Conservation (phyloP, 192 early-diverging fungal genomes). For the Dimargaris xerosporica region DNA sequence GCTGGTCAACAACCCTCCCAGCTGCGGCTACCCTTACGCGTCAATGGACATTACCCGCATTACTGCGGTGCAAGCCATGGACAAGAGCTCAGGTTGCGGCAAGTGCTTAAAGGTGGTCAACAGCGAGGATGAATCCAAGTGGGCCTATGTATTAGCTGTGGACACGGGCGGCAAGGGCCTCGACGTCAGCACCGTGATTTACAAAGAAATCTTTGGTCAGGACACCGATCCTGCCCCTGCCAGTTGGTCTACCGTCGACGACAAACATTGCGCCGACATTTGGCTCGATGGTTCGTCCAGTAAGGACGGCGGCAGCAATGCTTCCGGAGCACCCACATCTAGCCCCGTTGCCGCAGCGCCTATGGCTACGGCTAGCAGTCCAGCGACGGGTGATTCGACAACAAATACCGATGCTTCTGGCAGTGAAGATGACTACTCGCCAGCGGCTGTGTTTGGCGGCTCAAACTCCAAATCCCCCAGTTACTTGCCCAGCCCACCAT, state of each 20-base stretch:
- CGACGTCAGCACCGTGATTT: slow-evolving; percentile 31
- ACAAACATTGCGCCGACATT: slow-evolving; percentile 27
- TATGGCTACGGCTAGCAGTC: too few species aligned
- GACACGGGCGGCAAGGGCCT: slow-evolving; percentile 35
- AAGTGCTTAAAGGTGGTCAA: slow-evolving; percentile 32
- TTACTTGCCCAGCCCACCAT: too few species aligned
- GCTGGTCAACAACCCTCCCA: slow-evolving; percentile 30
- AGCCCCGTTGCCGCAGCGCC: too few species aligned
- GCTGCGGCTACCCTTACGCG: slow-evolving; percentile 38
- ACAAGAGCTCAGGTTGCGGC: slow-evolving; percentile 28
- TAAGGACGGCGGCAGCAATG: not conserved
- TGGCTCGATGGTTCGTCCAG: not conserved
- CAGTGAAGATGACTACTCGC: too few species aligned
- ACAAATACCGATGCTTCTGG: too few species aligned
- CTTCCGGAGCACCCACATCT: not conserved
- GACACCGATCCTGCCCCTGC: slow-evolving; percentile 29
- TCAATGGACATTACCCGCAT: slow-evolving; percentile 32
- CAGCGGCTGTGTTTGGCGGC: too few species aligned
- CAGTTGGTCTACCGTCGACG: slow-evolving; percentile 23
- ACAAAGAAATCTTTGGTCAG: slow-evolving; percentile 30
- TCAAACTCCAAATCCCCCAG: too few species aligned
- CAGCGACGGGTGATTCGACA: too few species aligned
- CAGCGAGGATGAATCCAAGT: slow-evolving; percentile 21
- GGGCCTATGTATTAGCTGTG: slow-evolving; percentile 33
- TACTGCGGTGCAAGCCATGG: slow-evolving; percentile 31